These are phyloP conservation scores for Anisodus tanguticus DNA, from an alignment of 257 asterid genomes.

Conservation along the genomic window DNA sequence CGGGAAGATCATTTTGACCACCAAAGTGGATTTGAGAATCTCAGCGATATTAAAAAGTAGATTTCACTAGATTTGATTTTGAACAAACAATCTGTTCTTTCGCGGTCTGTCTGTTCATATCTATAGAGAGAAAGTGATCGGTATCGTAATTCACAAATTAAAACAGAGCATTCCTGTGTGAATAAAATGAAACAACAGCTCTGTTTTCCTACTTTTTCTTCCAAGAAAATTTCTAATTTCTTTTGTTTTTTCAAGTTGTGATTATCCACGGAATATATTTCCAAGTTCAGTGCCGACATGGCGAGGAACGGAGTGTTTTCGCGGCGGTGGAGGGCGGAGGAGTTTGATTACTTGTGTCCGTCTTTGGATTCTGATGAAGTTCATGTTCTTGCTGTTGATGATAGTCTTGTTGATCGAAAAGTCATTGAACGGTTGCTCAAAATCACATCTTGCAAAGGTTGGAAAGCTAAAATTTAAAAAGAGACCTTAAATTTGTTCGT, in stretches of 20 bases:
- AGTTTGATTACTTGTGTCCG: constrained; percentile 27
- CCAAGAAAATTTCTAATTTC: too few relatives aligned
- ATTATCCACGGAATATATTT: too few relatives aligned
- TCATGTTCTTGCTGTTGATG: constrained; percentile 54
- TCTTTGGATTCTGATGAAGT: constrained; percentile 38
- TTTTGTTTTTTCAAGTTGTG: too few relatives aligned
- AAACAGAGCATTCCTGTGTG: not conserved
- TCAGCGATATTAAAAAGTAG: constrained; percentile 55
- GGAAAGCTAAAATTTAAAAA: too few relatives aligned
- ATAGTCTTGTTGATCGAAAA: constrained; percentile 47
- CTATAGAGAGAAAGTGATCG: not conserved
- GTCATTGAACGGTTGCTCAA: constrained; percentile 49
- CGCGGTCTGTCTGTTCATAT: constrained; percentile 29
- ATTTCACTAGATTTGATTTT: constrained; percentile 63
- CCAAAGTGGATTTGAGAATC: constrained; percentile 63
- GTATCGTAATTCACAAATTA: too few relatives aligned
- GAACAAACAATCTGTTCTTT: constrained; percentile 17
- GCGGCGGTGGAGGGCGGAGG: constrained; percentile 40
- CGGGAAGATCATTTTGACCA: constrained; percentile 43
- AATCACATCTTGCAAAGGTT: constrained; percentile 50
- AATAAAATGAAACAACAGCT: not conserved
- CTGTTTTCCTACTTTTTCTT: not conserved
- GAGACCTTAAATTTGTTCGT: too few relatives aligned
- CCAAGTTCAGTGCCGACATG: too few relatives aligned
- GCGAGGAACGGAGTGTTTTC: constrained; percentile 41